Evolutionary conservation across 2,329 filamentous ascomycete genomes (phyloP).

Genomic region (Aspergillus bombycis): DNA sequence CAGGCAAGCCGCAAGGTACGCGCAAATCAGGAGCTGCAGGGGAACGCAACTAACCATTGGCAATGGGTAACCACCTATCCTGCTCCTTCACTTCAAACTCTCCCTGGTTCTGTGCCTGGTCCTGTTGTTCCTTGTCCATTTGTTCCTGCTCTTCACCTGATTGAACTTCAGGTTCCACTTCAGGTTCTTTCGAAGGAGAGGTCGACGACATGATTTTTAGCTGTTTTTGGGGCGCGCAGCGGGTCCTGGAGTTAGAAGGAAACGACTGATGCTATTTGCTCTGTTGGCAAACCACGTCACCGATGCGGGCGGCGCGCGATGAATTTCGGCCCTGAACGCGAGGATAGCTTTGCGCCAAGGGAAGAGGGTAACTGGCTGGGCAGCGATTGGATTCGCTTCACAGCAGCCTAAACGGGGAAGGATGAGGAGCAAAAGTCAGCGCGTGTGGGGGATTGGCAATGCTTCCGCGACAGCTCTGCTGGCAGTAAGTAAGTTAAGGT

Average conservation of each 20-base stretch:
- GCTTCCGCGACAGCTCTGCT: constrained; percentile 31
- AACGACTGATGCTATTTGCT: constrained; percentile 37
- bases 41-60: constrained; percentile 85
- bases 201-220: constrained; percentile 91
- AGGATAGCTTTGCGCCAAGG: constrained; percentile 27
- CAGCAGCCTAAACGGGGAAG: constrained; percentile 33
- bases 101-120: constrained; percentile 75
- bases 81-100: constrained; percentile 99
- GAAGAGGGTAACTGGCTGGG: constrained; percentile 37
- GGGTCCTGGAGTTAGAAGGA: constrained; percentile 39
- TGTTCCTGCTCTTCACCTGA: constrained; percentile 89
- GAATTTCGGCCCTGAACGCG: constrained; percentile 28
- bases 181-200: constrained; percentile 84
- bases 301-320: constrained; percentile 33
- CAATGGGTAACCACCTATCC: constrained; percentile 98
- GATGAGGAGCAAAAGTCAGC: constrained; percentile 24
- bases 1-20: constrained; percentile 45
- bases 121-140: constrained; percentile 73
- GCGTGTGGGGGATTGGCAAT: constrained; percentile 36
- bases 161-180: constrained; percentile 90
- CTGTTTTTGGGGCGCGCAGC: constrained; percentile 40
- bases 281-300: constrained; percentile 53
- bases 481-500: constrained; percentile 28
- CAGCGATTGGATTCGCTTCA: constrained; percentile 40
- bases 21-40: constrained; percentile 56